A percentile compares a stretch with the other conserved stretches of the same genome.
Evolutionary conservation across 768 basidiomycete genomes (phyloP).

Genomic region (Udeniomyces megalosporus): DNA sequence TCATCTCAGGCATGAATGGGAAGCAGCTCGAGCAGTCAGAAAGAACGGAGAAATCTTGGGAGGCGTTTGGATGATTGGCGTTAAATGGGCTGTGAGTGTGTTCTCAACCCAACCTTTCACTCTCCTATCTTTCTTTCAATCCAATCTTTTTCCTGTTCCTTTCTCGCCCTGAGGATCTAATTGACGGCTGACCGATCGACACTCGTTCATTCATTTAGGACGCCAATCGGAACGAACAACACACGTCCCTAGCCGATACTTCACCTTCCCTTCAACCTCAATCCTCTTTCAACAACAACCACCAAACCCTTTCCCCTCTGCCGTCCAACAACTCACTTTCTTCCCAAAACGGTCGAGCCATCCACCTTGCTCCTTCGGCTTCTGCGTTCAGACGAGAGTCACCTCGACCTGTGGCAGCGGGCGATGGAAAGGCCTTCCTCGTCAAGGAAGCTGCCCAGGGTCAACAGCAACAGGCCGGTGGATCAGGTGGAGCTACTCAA

Average conservation of each 20-base stretch:
- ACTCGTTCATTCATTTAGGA: background rate
- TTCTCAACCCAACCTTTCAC: background rate
- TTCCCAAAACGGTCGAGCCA: background rate
- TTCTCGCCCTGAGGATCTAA: background rate
- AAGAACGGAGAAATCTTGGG: conserved; percentile 64
- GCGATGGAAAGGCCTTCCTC: background rate
- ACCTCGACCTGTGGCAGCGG: background rate
- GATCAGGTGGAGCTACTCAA: no score
- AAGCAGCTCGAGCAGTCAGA: conserved; percentile 60
- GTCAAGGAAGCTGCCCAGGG: background rate
- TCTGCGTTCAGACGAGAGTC: background rate
- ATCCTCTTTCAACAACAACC: background rate
- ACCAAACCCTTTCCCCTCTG: background rate
- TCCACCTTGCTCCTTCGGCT: conserved; percentile 9
- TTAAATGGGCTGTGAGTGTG: conserved; percentile 61
- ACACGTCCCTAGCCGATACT: background rate
- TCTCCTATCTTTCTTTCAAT: background rate
- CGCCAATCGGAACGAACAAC: background rate
- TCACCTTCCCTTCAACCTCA: background rate
- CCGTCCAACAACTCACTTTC: background rate
- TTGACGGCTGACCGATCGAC: no score
- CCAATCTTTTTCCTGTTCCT: background rate
- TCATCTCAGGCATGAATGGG: conserved; percentile 30
- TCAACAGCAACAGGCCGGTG: no score
- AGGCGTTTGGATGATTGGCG: conserved; percentile 60